Evolutionary conservation across 2,329 filamentous ascomycete genomes (phyloP).

Genomic region (Epichloe aotearoae): DNA sequence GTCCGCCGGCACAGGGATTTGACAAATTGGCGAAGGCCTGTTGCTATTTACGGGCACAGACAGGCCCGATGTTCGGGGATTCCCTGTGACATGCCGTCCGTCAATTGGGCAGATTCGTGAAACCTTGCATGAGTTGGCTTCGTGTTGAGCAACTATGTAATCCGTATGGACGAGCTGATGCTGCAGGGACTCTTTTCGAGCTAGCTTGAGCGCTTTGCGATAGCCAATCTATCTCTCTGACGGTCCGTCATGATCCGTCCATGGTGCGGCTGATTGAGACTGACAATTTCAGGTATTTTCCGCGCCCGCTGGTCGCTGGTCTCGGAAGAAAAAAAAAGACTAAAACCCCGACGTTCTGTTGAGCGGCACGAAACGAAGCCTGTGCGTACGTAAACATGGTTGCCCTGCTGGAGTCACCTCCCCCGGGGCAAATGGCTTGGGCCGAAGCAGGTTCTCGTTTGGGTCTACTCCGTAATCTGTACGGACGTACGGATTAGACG

Average conservation of each 20-base stretch:
- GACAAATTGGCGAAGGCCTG: too few species aligned
- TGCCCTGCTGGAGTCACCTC: not conserved
- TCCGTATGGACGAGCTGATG: too few species aligned
- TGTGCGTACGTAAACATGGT: not conserved
- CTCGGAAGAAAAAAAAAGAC: too few species aligned
- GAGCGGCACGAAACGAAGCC: not conserved
- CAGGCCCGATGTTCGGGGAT: not conserved
- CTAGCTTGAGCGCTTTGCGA: too few species aligned
- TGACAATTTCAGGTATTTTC: too few species aligned
- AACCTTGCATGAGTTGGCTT: constrained; percentile 3
- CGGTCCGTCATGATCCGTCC: too few species aligned
- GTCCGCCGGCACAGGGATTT: too few species aligned
- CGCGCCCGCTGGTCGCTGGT: too few species aligned
- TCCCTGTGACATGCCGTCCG: too few species aligned
- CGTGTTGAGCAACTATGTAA: not conserved
- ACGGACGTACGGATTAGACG: too few species aligned
- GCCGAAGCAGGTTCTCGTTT: not conserved
- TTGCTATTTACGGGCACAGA: not conserved
- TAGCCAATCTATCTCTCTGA: too few species aligned
- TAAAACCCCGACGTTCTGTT: not conserved
- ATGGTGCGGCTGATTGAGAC: not conserved
- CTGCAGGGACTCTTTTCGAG: too few species aligned
- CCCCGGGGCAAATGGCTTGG: not conserved
- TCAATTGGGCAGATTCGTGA: not conserved
- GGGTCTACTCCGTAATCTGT: not conserved